Evolutionary conservation across 2,329 filamentous ascomycete species (phyloP).

Genomic region (Immersiporthe knoxdaviesiana): DNA sequence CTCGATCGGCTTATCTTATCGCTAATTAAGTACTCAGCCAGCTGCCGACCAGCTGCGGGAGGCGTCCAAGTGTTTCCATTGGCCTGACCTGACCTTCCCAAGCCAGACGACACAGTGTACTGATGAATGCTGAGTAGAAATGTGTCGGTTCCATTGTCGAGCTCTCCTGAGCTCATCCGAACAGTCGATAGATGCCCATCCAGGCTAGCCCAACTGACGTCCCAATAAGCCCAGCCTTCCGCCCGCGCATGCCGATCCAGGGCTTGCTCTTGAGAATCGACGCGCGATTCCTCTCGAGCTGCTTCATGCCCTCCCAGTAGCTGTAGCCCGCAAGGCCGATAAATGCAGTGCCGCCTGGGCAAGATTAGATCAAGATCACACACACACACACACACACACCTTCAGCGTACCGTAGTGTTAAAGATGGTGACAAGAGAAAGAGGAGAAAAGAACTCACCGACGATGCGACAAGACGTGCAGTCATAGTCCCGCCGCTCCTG

Average conservation of each 20-base stretch:
- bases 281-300: constrained; percentile 69
- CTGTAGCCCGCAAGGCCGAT: constrained; percentile 76
- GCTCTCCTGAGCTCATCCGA: constrained; percentile 49
- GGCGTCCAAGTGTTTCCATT: constrained; percentile 8
- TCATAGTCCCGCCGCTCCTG: constrained; percentile 61
- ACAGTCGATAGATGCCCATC: constrained; percentile 70
- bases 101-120: not conserved
- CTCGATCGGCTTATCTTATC: constrained; percentile 27
- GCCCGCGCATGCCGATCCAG: constrained; percentile 72
- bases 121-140: constrained; percentile 10
- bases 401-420: not conserved
- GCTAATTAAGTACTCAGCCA: not conserved
- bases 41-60: constrained; percentile 22
- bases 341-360: constrained; percentile 72
- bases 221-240: constrained; percentile 66
- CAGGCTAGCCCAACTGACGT: constrained; percentile 71
- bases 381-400: not conserved
- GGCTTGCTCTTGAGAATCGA: constrained; percentile 70
- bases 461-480: constrained; percentile 71
- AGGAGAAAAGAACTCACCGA: constrained; percentile 59
- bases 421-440: not conserved
- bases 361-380: not conserved
- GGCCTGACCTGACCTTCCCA: not conserved
- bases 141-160: not conserved
- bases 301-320: constrained; percentile 73